phyloP scores from a whole-genome alignment of 306 rosid species.

The Trifolium pratense region DNA sequence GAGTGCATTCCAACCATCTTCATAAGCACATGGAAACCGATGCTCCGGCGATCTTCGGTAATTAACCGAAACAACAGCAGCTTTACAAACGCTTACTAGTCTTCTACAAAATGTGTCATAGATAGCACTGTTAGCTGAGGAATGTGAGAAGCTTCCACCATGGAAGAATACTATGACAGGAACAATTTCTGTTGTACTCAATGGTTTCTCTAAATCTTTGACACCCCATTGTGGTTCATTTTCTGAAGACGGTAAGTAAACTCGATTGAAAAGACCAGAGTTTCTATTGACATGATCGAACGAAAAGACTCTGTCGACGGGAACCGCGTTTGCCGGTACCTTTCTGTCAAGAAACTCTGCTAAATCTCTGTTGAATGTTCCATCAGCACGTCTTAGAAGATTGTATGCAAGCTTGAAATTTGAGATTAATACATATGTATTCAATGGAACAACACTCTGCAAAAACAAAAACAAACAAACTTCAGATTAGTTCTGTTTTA shows the following conservation, averaged over 20 bases:
- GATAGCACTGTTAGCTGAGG: constrained; percentile 86
- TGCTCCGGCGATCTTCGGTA: constrained; percentile 86
- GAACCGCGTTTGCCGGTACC: constrained; percentile 65
- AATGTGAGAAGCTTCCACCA: constrained; percentile 92
- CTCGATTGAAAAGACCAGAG: constrained; percentile 68
- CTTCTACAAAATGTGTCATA: constrained; percentile 86
- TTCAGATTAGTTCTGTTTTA: constrained; percentile 5
- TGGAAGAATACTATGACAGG: constrained; percentile 88
- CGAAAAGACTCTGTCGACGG: constrained; percentile 82
- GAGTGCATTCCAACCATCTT: constrained; percentile 83
- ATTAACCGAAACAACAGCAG: constrained; percentile 82
- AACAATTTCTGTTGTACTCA: constrained; percentile 63
- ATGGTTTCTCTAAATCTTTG: constrained; percentile 61
- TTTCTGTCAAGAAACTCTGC: constrained; percentile 88
- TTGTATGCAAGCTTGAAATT: constrained; percentile 93
- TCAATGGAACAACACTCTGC: constrained; percentile 85
- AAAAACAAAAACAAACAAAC: not conserved
- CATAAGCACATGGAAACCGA: constrained; percentile 79
- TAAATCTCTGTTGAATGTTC: constrained; percentile 80
- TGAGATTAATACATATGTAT: constrained; percentile 89
- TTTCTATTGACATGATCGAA: constrained; percentile 71
- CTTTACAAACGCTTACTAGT: constrained; percentile 57
- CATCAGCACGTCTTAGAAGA: constrained; percentile 83
- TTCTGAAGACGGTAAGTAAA: constrained; percentile 57
- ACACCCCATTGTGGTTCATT: constrained; percentile 55